Percentiles rank a stretch among this genome's conserved stretches.
phyloP scores from a whole-genome alignment of 1,284 basidiomycete species.

The Inonotus obliquus region DNA sequence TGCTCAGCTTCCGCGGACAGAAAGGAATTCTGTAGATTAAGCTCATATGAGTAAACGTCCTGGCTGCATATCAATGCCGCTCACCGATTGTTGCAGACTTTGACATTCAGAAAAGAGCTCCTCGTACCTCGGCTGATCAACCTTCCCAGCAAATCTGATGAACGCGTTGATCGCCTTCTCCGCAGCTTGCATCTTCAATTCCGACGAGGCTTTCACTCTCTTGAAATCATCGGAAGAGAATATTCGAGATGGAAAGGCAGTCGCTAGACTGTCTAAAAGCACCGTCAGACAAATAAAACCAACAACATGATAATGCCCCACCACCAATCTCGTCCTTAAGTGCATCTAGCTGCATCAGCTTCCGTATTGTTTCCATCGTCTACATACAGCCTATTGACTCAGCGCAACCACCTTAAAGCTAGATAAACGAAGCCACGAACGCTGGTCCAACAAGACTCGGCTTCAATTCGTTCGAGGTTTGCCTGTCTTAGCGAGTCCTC shows the following conservation, averaged over 20 bases:
- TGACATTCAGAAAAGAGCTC: slow-evolving; percentile 44
- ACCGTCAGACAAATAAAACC: not conserved
- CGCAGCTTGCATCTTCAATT: slow-evolving; percentile 55
- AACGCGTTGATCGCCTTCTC: slow-evolving; percentile 56
- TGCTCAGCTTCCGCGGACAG: slow-evolving; percentile 49
- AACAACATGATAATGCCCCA: not conserved
- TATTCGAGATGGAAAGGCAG: slow-evolving; percentile 19
- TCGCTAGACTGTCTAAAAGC: slow-evolving; percentile 15
- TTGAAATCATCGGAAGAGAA: slow-evolving; percentile 12
- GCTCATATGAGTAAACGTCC: slow-evolving; percentile 17
- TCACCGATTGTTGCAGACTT: slow-evolving; percentile 57
- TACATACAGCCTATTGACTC: not conserved
- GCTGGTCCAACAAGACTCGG: slow-evolving; percentile 15
- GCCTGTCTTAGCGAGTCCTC: slow-evolving; percentile 4
- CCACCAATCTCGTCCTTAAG: slow-evolving; percentile 14
- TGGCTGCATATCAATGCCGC: slow-evolving; percentile 20
- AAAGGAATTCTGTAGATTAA: slow-evolving; percentile 51
- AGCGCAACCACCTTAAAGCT: not conserved
- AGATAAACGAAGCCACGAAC: slow-evolving; percentile 5
- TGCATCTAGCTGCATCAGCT: slow-evolving; percentile 1
- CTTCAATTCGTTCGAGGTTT: slow-evolving; percentile 1
- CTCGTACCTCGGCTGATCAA: slow-evolving; percentile 31
- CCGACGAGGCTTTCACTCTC: slow-evolving; percentile 31
- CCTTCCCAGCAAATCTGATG: slow-evolving; percentile 35
- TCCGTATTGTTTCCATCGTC: slow-evolving; percentile 36